Evolutionary conservation across 2,329 filamentous ascomycete species (phyloP), one percentile per base, ranked within the genome.

Genomic region (Madurella mycetomatis): DNA sequence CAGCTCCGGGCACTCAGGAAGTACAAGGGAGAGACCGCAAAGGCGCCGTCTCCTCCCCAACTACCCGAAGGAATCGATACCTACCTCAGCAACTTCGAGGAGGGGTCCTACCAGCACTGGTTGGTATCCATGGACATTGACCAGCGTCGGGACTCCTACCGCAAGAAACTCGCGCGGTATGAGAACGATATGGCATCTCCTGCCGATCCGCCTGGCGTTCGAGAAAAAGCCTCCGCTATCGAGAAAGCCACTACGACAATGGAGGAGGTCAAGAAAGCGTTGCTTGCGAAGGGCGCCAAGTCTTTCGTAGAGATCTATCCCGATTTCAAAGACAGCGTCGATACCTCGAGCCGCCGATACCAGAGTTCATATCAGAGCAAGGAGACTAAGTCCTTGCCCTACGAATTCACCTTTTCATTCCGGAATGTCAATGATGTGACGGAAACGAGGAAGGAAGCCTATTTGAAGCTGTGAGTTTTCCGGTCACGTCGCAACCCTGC

Each of bases 251-350:
- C 85, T 13, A 58, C 65, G 0, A 74, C 80, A 1, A 79, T 86
- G 39, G 73, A 84, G 60, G 64, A 72, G 17, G 69, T 90, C 1
- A 81, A 87, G 62, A 63, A 71, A 2, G 62, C 67, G 1, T 70
- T 92, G 17, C 41, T 85, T 1, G 67, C 70, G 4, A 81, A 76
- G 54, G 83, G 80, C 0, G 88, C 80, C 2, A 90, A 90, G 68
- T 79, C 79, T 0, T 91, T 88, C 65, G 64, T 69, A 12, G 80
- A 91, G 45, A 70, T 90, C 7, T 69, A 87, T 66, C 86, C 86
- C 0, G 72, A 82, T 83, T 85, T 13, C 30, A 19, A 44, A 15
- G 41, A 32, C 55, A 13, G 46, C 9, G 1, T 44, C 31, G 16
- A 47, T 3, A 11, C 4, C 4, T 3, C 32, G 12, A 45, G 25